phyloP scores from a whole-genome alignment of 2,329 filamentous ascomycete species.

The Neonectria punicea region DNA sequence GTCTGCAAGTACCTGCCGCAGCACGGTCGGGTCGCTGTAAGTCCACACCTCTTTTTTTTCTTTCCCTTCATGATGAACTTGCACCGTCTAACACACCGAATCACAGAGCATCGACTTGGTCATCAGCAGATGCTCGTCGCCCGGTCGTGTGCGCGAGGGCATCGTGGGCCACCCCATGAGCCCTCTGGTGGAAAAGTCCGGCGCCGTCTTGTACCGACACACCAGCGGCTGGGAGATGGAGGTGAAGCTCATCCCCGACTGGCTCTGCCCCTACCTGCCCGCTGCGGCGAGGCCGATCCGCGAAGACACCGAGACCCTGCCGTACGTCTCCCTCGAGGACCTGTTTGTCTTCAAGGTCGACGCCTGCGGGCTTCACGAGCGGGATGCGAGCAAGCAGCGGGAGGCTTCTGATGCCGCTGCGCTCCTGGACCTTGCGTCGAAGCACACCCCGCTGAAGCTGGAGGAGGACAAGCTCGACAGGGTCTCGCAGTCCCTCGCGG shows the following conservation, averaged over 20 bases:
- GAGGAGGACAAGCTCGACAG: constrained; percentile 42
- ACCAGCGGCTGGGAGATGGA: constrained; percentile 43
- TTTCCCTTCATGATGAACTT: accelerated
- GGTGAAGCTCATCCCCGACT: constrained; percentile 45
- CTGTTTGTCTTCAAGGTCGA: constrained; percentile 45
- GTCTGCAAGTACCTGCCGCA: constrained; percentile 42
- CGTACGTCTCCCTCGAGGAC: constrained; percentile 42
- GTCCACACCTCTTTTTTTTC: not conserved
- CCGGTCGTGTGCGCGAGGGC: constrained; percentile 43
- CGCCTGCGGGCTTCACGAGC: constrained; percentile 43
- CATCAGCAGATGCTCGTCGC: constrained; percentile 45
- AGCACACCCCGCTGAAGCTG: constrained; percentile 39
- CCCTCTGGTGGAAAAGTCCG: constrained; percentile 42
- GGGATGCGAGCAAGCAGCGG: constrained; percentile 38
- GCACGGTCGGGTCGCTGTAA: constrained; percentile 31
- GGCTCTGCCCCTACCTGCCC: constrained; percentile 44
- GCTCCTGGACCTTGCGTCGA: constrained; percentile 40
- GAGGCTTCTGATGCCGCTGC: constrained; percentile 42
- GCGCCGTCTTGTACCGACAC: constrained; percentile 40
- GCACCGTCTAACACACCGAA: not conserved
- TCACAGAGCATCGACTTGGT: constrained; percentile 44
- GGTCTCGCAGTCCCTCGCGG: constrained; percentile 39
- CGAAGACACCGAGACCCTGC: constrained; percentile 34
- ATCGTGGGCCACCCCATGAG: constrained; percentile 44
- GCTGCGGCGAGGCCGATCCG: constrained; percentile 36